These are phyloP conservation scores for Boletus reticulatus DNA, from an alignment of 768 basidiomycete genomes.

Conservation along the genomic window DNA sequence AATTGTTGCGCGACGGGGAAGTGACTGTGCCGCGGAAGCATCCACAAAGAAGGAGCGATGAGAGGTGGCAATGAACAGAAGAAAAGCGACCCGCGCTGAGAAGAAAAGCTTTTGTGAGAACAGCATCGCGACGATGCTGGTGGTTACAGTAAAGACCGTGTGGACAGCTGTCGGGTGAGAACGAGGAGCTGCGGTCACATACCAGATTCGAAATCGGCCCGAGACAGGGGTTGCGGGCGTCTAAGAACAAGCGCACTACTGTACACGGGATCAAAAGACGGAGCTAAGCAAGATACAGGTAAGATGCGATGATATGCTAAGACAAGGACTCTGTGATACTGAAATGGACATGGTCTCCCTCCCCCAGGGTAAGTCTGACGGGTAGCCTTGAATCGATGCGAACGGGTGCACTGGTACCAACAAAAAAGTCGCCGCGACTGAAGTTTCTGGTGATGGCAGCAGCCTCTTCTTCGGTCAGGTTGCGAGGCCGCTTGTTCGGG, in stretches of 20 bases:
- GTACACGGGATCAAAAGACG: conserved; percentile 18
- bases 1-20: conserved; percentile 52
- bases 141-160: too few relatives aligned
- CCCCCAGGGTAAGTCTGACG: conserved; percentile 75
- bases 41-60: conserved; percentile 1
- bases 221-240: not conserved
- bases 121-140: not conserved
- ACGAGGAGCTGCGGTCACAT: too few relatives aligned
- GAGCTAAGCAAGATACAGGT: conserved; percentile 19
- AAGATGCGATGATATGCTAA: conserved; percentile 24
- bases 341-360: conserved; percentile 79
- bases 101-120: not conserved
- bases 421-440: conserved; percentile 78
- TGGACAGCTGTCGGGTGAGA: too few relatives aligned
- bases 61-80: conserved; percentile 1
- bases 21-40: conserved; percentile 12
- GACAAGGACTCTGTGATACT: conserved; percentile 50
- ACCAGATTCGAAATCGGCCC: too few relatives aligned
- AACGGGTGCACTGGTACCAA: conserved; percentile 77
- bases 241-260: conserved; percentile 9
- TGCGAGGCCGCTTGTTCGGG: conserved; percentile 75
- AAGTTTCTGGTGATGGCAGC: conserved; percentile 83
- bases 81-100: conserved; percentile 18
- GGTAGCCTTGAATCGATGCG: conserved; percentile 81
- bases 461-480: conserved; percentile 79